Evolutionary conservation across 1,139 yeast species (phyloP).

Genomic region (Geotrichum bryndzae): DNA sequence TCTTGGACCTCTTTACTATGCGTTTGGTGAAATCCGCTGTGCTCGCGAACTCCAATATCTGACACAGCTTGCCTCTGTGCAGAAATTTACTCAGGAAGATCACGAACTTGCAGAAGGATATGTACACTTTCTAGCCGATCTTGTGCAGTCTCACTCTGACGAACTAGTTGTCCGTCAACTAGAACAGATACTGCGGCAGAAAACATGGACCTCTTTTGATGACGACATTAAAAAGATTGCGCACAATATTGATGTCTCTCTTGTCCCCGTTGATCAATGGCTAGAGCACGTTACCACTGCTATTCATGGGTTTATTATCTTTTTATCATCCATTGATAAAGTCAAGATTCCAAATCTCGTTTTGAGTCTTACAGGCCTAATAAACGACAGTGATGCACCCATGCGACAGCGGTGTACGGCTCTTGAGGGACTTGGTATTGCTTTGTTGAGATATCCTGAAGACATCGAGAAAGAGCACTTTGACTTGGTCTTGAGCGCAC

Average conservation of each 20-base stretch:
- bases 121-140: slow-evolving; percentile 4
- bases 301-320: slow-evolving; percentile 2
- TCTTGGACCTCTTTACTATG: slow-evolving; percentile 23
- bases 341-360: background rate
- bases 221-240: slow-evolving; percentile 4
- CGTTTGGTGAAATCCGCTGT: slow-evolving; percentile 22
- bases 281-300: slow-evolving; percentile 3
- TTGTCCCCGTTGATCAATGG: background rate
- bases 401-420: slow-evolving; percentile 9
- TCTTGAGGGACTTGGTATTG: slow-evolving; percentile 4
- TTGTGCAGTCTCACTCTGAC: background rate
- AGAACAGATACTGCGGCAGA: slow-evolving; percentile 4
- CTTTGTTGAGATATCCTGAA: background rate
- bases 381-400: background rate
- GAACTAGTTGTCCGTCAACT: background rate
- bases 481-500: slow-evolving; percentile 21
- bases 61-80: background rate
- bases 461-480: background rate
- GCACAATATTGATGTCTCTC: background rate
- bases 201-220: background rate
- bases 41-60: background rate
- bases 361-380: background rate
- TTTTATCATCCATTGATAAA: slow-evolving; percentile 1
- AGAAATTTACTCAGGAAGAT: slow-evolving; percentile 4
- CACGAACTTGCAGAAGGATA: slow-evolving; percentile 12